phyloP scores from a whole-genome alignment of 306 rosid genomes.

The Parietaria judaica region DNA sequence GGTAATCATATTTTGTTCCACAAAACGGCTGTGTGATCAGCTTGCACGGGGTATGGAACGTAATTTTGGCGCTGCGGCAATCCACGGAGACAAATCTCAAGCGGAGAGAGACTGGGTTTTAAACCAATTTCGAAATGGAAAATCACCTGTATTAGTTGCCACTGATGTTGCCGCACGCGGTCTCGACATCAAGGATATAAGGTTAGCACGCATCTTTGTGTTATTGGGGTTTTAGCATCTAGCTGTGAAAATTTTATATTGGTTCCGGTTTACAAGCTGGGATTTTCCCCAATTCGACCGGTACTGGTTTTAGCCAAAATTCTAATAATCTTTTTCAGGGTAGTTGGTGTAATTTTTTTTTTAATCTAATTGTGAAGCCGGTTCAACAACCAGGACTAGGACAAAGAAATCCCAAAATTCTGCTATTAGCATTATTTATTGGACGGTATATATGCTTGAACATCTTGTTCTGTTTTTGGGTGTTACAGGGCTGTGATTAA shows the following conservation, averaged over 20 bases:
- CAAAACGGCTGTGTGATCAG: constrained; percentile 93
- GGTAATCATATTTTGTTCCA: constrained; percentile 87
- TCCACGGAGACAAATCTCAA: constrained; percentile 98
- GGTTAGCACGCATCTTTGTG: constrained; percentile 35
- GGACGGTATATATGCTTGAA: not conserved
- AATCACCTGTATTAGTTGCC: constrained; percentile 88
- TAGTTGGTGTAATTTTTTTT: too few relatives aligned
- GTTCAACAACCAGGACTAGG: too few relatives aligned
- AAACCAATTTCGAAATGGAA: constrained; percentile 86
- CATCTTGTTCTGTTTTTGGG: constrained; percentile 1
- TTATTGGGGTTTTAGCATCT: constrained; percentile 7
- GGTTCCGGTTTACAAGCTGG: too few relatives aligned
- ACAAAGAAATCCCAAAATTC: too few relatives aligned
- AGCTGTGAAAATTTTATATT: too few relatives aligned
- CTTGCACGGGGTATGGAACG: constrained; percentile 86
- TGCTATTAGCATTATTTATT: too few relatives aligned
- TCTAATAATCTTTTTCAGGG: too few relatives aligned
- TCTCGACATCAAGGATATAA: constrained; percentile 97
- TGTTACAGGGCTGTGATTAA: constrained; percentile 78
- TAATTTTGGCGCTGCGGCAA: constrained; percentile 88
- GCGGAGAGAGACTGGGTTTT: constrained; percentile 93
- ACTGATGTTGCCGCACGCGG: constrained; percentile 99
- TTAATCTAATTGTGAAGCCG: too few relatives aligned
- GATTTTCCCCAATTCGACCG: too few relatives aligned
- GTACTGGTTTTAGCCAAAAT: too few relatives aligned